Percentiles rank a stretch among this genome's conserved stretches.
Evolutionary conservation across 2,329 filamentous ascomycete genomes (phyloP).

Genomic region (Annulohypoxylon truncatum): DNA sequence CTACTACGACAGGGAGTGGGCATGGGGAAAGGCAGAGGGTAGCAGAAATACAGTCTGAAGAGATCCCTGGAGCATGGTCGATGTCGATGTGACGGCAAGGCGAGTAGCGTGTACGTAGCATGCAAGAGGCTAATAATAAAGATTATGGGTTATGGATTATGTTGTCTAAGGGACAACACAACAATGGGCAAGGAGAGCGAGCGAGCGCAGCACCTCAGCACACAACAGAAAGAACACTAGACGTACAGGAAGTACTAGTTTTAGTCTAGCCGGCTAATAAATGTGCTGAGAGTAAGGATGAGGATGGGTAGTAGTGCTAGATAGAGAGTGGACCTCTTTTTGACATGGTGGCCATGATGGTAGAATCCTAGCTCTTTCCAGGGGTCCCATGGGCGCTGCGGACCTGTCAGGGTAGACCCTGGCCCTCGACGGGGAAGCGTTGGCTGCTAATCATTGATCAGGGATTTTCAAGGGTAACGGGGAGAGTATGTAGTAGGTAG

Average conservation of each 20-base stretch:
- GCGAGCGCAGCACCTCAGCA: too few relatives aligned
- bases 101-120: conserved; percentile 17
- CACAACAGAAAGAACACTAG: conserved; percentile 1
- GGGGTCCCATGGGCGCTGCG: conserved; percentile 45
- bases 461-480: conserved; percentile 44
- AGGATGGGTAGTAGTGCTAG: conserved; percentile 42
- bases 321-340: conserved; percentile 43
- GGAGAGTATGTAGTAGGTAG: conserved; percentile 5
- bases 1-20: conserved; percentile 36
- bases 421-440: conserved; percentile 47
- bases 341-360: conserved; percentile 48
- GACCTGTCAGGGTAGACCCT: conserved; percentile 47
- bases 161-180: conserved; percentile 31
- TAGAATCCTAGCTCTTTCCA: conserved; percentile 45
- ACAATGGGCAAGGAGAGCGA: conserved; percentile 28
- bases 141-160: conserved; percentile 13
- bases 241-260: conserved; percentile 21
- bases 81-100: conserved; percentile 42
- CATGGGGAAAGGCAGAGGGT: conserved; percentile 39
- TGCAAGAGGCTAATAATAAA: conserved; percentile 42
- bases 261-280: conserved; percentile 36
- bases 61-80: conserved; percentile 40
- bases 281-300: conserved; percentile 43
- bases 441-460: conserved; percentile 49
- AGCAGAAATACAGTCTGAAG: conserved; percentile 28